These are phyloP conservation scores for Biscogniauxia sp. DNA, from an alignment of 2,329 filamentous ascomycete species.

Conservation along the genomic window DNA sequence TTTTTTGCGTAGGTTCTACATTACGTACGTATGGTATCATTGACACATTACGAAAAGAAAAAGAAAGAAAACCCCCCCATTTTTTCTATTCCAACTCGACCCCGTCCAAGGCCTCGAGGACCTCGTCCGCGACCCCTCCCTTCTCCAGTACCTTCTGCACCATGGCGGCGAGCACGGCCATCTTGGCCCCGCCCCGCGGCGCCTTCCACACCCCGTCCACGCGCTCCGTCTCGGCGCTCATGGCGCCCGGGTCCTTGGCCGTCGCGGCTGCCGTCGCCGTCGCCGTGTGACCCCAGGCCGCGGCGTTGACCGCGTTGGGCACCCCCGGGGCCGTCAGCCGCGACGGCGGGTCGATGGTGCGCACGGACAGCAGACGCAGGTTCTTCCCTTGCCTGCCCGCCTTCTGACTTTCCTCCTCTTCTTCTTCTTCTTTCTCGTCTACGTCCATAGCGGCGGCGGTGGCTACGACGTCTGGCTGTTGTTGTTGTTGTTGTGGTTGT, in stretches of 20 bases:
- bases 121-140: constrained; percentile 81
- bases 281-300: constrained; percentile 41
- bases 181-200: constrained; percentile 78
- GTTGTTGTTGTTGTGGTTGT: constrained; percentile 17
- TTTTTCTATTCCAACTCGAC: constrained; percentile 56
- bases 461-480: neutral
- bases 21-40: no score
- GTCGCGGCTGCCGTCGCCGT: constrained; percentile 24
- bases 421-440: constrained; percentile 40
- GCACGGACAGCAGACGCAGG: constrained; percentile 64
- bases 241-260: constrained; percentile 41
- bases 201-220: constrained; percentile 81
- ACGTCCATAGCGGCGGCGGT: constrained; percentile 26
- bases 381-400: constrained; percentile 37
- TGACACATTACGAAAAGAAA: no score
- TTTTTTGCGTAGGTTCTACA: no score
- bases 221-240: constrained; percentile 51
- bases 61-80: neutral
- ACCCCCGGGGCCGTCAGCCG: constrained; percentile 70
- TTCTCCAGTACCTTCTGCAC: constrained; percentile 73
- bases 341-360: constrained; percentile 73
- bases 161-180: constrained; percentile 69
- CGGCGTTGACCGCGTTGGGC: constrained; percentile 60
- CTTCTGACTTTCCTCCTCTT: constrained; percentile 20
- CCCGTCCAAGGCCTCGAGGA: constrained; percentile 75